Evolutionary conservation across 2,329 filamentous ascomycete genomes (phyloP).

Genomic region (Xylariales sp.): DNA sequence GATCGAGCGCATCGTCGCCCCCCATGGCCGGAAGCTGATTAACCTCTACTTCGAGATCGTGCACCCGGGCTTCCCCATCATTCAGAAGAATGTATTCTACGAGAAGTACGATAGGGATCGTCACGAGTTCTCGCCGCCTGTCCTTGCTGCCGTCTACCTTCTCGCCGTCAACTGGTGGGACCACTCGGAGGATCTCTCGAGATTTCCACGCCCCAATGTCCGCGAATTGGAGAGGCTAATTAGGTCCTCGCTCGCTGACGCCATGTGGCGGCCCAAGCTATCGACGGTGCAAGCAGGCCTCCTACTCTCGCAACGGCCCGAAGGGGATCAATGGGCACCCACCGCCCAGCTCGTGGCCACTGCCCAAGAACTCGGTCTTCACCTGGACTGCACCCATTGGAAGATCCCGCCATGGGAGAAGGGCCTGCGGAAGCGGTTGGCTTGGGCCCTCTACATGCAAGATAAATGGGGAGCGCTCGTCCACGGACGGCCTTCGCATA

Average conservation of each 20-base stretch:
- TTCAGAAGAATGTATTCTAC: constrained; percentile 83
- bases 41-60: constrained; percentile 85
- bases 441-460: constrained; percentile 94
- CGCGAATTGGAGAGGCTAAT: constrained; percentile 78
- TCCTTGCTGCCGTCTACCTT: constrained; percentile 85
- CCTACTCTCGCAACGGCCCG: constrained; percentile 78
- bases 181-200: constrained; percentile 73
- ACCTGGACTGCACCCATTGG: constrained; percentile 88
- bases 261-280: constrained; percentile 84
- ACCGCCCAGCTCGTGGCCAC: constrained; percentile 90
- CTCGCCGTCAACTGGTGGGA: constrained; percentile 91
- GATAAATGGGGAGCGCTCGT: constrained; percentile 86
- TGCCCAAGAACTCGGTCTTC: constrained; percentile 86
- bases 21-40: constrained; percentile 80
- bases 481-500: constrained; percentile 78
- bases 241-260: constrained; percentile 76
- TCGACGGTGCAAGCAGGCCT: constrained; percentile 83
- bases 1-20: constrained; percentile 80
- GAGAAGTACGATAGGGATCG: constrained; percentile 81
- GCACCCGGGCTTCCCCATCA: constrained; percentile 83
- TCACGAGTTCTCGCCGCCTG: constrained; percentile 78
- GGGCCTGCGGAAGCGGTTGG: constrained; percentile 83
- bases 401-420: constrained; percentile 90
- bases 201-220: constrained; percentile 76
- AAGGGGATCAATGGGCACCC: constrained; percentile 83